Conservation (phyloP, 140 eudicot genomes). For the Senecio squalidus region DNA sequence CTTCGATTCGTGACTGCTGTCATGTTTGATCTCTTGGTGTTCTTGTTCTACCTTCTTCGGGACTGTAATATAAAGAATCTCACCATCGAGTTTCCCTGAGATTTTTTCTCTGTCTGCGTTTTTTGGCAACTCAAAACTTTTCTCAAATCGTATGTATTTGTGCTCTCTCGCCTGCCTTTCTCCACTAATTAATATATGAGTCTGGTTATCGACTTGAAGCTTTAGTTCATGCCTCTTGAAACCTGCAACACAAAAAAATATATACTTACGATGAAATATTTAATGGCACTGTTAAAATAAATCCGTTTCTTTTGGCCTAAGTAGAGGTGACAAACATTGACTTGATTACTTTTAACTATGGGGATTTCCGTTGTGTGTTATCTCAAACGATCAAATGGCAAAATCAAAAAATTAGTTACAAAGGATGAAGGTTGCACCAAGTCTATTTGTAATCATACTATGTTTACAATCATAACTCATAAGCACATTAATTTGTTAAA, state of each 20-base stretch:
- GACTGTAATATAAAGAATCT: conserved; percentile 45
- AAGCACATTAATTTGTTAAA: too few species aligned
- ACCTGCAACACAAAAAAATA: conserved; percentile 25
- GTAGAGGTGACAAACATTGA: too few species aligned
- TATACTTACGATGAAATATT: not conserved
- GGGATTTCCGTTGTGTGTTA: too few species aligned
- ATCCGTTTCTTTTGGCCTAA: not conserved
- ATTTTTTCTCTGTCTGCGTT: conserved; percentile 40
- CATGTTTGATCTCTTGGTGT: conserved; percentile 14
- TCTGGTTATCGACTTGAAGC: conserved; percentile 50
- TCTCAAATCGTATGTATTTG: conserved; percentile 45
- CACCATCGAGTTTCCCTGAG: conserved; percentile 51
- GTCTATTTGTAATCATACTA: too few species aligned
- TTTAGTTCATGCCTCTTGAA: conserved; percentile 46
- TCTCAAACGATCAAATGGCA: too few species aligned
- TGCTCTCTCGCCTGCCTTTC: conserved; percentile 40
- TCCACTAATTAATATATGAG: conserved; percentile 58
- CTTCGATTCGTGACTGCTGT: not conserved
- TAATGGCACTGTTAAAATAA: not conserved
- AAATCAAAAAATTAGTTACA: too few species aligned
- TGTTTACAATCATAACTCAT: too few species aligned
- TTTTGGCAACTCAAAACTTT: conserved; percentile 44
- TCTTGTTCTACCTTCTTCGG: conserved; percentile 35
- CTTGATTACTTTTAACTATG: too few species aligned
- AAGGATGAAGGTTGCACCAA: too few species aligned